These are phyloP conservation scores for Sporisorium graminicola DNA, from an alignment of 1,284 basidiomycete species.

Conservation along the genomic window DNA sequence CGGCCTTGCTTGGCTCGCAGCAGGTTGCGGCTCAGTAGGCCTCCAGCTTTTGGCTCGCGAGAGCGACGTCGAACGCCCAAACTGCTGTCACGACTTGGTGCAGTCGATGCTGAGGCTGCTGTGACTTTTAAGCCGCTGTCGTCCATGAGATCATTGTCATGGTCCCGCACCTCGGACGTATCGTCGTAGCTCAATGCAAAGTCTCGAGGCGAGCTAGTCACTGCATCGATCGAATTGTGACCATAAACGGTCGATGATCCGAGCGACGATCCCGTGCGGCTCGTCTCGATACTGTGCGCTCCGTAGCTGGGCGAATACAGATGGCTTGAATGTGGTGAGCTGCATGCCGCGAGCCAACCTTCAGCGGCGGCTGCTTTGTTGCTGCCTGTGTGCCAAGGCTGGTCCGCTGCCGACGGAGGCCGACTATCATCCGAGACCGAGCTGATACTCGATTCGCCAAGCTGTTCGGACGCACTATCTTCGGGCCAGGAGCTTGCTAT, in stretches of 20 bases:
- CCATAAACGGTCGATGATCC: conserved; percentile 33
- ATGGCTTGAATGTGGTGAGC: conserved; percentile 7
- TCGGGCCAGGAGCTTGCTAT: conserved; percentile 38
- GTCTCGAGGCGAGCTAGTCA: background rate
- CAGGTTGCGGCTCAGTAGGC: conserved; percentile 35
- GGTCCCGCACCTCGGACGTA: background rate
- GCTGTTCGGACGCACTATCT: conserved; percentile 31
- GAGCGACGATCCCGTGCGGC: conserved; percentile 35
- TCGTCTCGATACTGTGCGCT: conserved; percentile 11
- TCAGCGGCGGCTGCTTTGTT: background rate
- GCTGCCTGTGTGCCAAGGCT: conserved; percentile 9
- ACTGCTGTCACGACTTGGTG: background rate
- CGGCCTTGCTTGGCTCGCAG: conserved; percentile 23
- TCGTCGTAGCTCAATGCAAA: conserved; percentile 1
- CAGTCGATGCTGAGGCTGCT: background rate
- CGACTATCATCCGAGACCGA: conserved; percentile 35
- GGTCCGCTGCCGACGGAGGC: conserved; percentile 25
- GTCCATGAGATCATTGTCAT: background rate
- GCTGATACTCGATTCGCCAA: conserved; percentile 38
- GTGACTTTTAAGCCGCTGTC: background rate
- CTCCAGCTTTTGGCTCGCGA: conserved; percentile 32
- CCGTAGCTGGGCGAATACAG: background rate
- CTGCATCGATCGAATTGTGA: conserved; percentile 24
- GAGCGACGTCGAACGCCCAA: conserved; percentile 22
- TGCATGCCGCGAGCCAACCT: conserved; percentile 23